These are phyloP conservation scores for Hypoxylon lienhwacheense DNA, from an alignment of 495 filamentous ascomycete species.

Conservation along the genomic window DNA sequence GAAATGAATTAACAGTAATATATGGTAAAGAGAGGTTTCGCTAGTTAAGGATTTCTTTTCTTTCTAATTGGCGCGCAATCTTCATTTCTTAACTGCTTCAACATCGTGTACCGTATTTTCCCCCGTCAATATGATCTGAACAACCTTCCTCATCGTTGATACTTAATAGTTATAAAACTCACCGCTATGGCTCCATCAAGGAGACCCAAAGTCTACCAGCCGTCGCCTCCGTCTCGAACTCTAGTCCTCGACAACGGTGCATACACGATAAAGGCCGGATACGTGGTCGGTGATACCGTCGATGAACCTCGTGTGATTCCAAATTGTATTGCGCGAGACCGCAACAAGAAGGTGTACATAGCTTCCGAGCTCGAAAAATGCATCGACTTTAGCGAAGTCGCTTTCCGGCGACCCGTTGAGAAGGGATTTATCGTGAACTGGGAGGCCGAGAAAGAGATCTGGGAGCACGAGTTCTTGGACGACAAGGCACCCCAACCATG, in stretches of 20 bases:
- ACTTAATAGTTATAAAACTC: too few relatives aligned
- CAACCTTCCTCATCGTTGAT: not conserved
- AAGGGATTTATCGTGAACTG: conserved; percentile 96
- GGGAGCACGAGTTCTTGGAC: conserved; percentile 88
- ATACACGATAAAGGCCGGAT: conserved; percentile 91
- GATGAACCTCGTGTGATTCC: conserved; percentile 72
- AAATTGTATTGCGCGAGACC: conserved; percentile 84
- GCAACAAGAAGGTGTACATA: conserved; percentile 75
- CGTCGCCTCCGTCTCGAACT: conserved; percentile 61
- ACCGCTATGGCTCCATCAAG: conserved; percentile 49
- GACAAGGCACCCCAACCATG: conserved; percentile 66
- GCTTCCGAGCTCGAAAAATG: conserved; percentile 79
- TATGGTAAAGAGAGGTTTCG: too few relatives aligned
- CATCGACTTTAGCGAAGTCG: conserved; percentile 85
- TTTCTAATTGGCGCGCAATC: too few relatives aligned
- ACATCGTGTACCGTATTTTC: too few relatives aligned
- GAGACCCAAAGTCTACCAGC: conserved; percentile 47
- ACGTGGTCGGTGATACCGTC: conserved; percentile 53
- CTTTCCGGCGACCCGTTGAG: conserved; percentile 87
- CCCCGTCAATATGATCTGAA: not conserved
- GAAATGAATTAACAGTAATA: too few relatives aligned
- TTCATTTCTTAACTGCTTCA: too few relatives aligned
- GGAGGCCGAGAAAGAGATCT: conserved; percentile 94
- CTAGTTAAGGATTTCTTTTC: too few relatives aligned
- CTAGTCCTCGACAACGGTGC: conserved; percentile 94